Base-by-base conservation (phyloP, 306 rosid genomes). In the Albizia julibrissin region DNA sequence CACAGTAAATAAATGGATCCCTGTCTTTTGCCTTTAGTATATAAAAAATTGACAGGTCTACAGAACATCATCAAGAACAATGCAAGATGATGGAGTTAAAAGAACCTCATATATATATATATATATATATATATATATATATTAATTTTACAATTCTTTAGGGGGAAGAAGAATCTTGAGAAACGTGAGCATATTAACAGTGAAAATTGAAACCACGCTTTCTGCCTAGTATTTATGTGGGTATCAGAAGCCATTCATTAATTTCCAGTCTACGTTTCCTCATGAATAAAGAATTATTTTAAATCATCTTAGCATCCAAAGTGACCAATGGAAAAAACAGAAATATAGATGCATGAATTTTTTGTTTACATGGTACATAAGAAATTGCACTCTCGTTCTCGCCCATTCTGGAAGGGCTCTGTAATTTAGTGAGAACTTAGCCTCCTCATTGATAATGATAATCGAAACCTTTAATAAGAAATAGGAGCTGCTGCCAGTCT, bases 21-120 rank as follows among this genome's bases (percentile, higher is more conserved):
- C 40, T 39, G 34, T 50, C 8, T 19, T 31, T 37, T n/a, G 4
- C 4, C 49, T 29, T 33, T n/a, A 8, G 42, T 37, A n/a, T 6
- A 34, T 22, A 13, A 79, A 54, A 49, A 15, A 52, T 2, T 16
- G 31, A 68, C 54, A 54, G 16, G 29, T 40, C 43, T 27, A 56
- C 8, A 10, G 42, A 54, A 37, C 50, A 80, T 62, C 64, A 49
- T 74, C 66, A 54, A 54, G 82, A 70, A 46, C n/a, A 83, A 72
- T 13, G n/a, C 14, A 6, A 22, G 71, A 43, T 27, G 13, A 68
- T 78, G 40, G 56, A 69, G 70, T 8, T 56, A 40, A 21, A 18
- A 40, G 47, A 46, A 46, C 22, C 31, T 6, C 22, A 9, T 8
- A 27, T 72, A 49, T 49, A 13, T 43, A 2, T 42, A 44, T n/a